phyloP scores from a whole-genome alignment of 495 filamentous ascomycete genomes.

The Bacidia rubella region DNA sequence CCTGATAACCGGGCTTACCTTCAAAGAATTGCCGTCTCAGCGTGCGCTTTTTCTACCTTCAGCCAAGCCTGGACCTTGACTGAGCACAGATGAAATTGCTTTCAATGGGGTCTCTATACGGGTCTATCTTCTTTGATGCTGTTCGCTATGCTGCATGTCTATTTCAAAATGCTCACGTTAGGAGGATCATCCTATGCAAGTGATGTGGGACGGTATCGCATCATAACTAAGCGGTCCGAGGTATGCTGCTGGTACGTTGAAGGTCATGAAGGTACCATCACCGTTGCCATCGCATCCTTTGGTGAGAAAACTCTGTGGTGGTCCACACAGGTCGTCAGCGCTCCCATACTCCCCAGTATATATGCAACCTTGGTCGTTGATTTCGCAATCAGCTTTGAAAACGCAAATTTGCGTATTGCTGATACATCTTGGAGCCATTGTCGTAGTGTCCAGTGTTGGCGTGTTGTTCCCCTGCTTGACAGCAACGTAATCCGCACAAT shows the following conservation, averaged over 20 bases:
- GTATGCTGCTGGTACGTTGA: not conserved
- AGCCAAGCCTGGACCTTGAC: no score
- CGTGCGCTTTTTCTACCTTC: no score
- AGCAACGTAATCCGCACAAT: not conserved
- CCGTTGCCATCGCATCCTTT: not conserved
- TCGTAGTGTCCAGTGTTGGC: not conserved
- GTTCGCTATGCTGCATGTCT: no score
- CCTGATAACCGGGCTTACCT: no score
- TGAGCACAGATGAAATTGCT: no score
- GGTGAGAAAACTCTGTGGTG: not conserved
- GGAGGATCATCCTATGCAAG: no score
- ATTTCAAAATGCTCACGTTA: no score
- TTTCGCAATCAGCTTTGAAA: not conserved
- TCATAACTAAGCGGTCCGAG: not conserved
- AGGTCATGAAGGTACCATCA: not conserved
- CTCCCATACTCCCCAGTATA: not conserved
- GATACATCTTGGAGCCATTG: not conserved
- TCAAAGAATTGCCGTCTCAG: no score
- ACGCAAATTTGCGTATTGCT: not conserved
- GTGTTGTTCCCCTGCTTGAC: not conserved
- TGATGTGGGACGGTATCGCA: not conserved
- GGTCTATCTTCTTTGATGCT: no score
- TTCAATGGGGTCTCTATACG: no score
- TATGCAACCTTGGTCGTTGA: not conserved
- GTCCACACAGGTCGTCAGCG: not conserved